Percentiles rank a stretch among this genome's conserved stretches.
phyloP scores from a whole-genome alignment of 805 yeast species.

The Candida anglica region DNA sequence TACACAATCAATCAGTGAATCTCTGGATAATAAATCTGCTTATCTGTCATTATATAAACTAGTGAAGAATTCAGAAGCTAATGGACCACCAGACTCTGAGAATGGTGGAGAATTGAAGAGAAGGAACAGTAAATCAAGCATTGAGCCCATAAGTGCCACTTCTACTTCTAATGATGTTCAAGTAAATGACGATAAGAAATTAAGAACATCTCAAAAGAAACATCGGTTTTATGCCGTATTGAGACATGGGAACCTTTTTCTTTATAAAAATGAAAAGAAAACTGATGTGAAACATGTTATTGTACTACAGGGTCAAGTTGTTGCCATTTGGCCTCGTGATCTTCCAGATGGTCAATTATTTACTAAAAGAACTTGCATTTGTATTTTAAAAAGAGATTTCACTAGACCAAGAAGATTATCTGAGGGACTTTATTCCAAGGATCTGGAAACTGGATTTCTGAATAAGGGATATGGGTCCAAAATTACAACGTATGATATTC shows the following conservation, averaged over 20 bases:
- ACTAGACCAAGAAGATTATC: slow-evolving; percentile 16
- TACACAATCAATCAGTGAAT: slow-evolving; percentile 40
- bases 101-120: not conserved
- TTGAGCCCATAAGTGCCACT: slow-evolving; percentile 2
- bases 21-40: slow-evolving; percentile 47
- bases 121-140: not conserved
- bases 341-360: slow-evolving; percentile 75
- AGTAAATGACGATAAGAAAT: slow-evolving; percentile 1
- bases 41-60: slow-evolving; percentile 58
- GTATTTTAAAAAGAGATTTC: slow-evolving; percentile 53
- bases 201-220: slow-evolving; percentile 34
- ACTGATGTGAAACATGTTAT: slow-evolving; percentile 74
- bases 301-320: slow-evolving; percentile 65
- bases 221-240: slow-evolving; percentile 67
- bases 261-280: slow-evolving; percentile 70
- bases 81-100: slow-evolving; percentile 4
- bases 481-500: slow-evolving; percentile 21
- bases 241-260: slow-evolving; percentile 82
- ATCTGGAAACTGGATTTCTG: slow-evolving; percentile 6
- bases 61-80: slow-evolving; percentile 33
- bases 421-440: slow-evolving; percentile 9
- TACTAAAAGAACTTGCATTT: slow-evolving; percentile 75
- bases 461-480: slow-evolving; percentile 5
- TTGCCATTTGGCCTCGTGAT: slow-evolving; percentile 81
- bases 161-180: slow-evolving; percentile 2